A percentile compares a stretch with the other conserved stretches of the same genome.
phyloP scores from a whole-genome alignment of 495 filamentous ascomycete species.

The Penicillium silybi region DNA sequence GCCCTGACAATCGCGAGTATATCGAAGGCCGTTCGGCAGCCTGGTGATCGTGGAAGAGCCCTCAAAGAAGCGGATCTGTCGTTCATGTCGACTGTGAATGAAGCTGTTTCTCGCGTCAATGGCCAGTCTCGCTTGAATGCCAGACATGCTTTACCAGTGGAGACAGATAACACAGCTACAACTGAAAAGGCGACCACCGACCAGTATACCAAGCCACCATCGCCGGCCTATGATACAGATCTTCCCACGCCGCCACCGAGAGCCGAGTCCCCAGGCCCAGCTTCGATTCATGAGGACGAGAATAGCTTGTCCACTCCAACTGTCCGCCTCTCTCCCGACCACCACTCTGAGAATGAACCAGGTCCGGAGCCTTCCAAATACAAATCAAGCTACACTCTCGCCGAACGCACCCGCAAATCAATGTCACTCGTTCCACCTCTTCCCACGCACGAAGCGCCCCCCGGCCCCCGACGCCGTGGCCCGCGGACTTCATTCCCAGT shows the following conservation, averaged over 20 bases:
- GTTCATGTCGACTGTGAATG: constrained; percentile 53
- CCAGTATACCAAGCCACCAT: neutral
- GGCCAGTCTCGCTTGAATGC: constrained; percentile 35
- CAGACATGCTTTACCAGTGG: neutral
- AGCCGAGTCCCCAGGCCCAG: neutral
- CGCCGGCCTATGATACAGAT: neutral
- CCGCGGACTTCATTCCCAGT: constrained; percentile 54
- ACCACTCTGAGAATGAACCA: constrained; percentile 6
- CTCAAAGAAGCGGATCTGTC: constrained; percentile 45
- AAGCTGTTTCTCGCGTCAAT: constrained; percentile 53
- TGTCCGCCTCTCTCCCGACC: constrained; percentile 17
- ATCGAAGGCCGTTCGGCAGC: constrained; percentile 35
- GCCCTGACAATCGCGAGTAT: constrained; percentile 40
- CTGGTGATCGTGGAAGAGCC: constrained; percentile 29
- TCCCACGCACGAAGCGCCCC: constrained; percentile 16
- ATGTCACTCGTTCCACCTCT: constrained; percentile 59
- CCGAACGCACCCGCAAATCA: constrained; percentile 75
- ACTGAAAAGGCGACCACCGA: neutral
- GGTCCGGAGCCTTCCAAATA: constrained; percentile 23
- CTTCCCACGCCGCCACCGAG: neutral
- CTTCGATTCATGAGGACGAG: constrained; percentile 6
- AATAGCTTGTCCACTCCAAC: constrained; percentile 8
- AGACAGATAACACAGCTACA: neutral
- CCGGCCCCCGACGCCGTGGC: constrained; percentile 25
- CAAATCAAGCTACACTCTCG: constrained; percentile 40